Evolutionary conservation across 805 yeast genomes (phyloP).

Genomic region (Metschnikowia baotianmanensis): DNA sequence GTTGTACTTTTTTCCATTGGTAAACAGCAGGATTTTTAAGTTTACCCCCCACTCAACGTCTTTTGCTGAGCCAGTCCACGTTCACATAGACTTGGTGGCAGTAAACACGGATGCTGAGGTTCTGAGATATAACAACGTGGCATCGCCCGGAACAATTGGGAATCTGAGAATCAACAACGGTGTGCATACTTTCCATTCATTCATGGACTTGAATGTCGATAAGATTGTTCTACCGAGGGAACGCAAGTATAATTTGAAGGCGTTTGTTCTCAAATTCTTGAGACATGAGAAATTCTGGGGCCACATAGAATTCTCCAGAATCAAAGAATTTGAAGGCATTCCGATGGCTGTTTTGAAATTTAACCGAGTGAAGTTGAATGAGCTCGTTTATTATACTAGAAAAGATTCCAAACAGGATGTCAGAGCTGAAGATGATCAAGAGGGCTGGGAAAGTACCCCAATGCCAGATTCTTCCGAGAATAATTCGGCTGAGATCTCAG

Average conservation of each 20-base stretch:
- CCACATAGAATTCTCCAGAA: constrained; percentile 13
- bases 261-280: constrained; percentile 16
- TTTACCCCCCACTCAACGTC: constrained; percentile 27
- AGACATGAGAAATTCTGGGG: constrained; percentile 10
- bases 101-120: constrained; percentile 4
- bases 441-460: not conserved
- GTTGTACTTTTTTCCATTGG: constrained; percentile 33
- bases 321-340: constrained; percentile 11
- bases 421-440: not conserved
- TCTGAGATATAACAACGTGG: constrained; percentile 10
- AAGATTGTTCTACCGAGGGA: constrained; percentile 16
- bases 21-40: constrained; percentile 22
- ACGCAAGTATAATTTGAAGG: constrained; percentile 16
- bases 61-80: constrained; percentile 21
- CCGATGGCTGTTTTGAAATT: constrained; percentile 16
- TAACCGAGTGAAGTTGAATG: constrained; percentile 15
- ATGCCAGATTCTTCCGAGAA: constrained; percentile 14
- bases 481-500: not conserved
- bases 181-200: constrained; percentile 3
- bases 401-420: constrained; percentile 3
- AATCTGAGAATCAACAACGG: constrained; percentile 10
- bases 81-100: constrained; percentile 9
- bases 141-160: constrained; percentile 12
- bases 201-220: not conserved
- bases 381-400: constrained; percentile 13